Evolutionary conservation across 306 rosid genomes (phyloP).

Genomic region (Prunus salicina): DNA sequence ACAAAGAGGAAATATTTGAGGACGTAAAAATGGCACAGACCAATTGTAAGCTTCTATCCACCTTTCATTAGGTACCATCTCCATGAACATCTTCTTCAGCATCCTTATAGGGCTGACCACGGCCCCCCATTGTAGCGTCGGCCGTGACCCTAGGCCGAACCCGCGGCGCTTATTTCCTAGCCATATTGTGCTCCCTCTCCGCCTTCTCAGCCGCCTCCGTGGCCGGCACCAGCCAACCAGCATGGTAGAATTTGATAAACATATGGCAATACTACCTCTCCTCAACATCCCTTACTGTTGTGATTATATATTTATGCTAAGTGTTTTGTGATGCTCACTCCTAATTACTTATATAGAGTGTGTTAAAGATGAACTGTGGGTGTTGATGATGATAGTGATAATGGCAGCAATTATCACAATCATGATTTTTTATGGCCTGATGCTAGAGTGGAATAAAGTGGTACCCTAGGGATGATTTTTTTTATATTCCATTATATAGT

Average conservation of each 20-base stretch:
- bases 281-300: slow-evolving; percentile 44
- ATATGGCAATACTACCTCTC: slow-evolving; percentile 42
- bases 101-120: slow-evolving; percentile 57
- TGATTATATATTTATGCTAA: not conserved
- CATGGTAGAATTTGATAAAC: slow-evolving; percentile 48
- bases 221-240: slow-evolving; percentile 60
- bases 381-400: slow-evolving; percentile 53
- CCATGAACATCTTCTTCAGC: slow-evolving; percentile 70
- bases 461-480: slow-evolving; percentile 22
- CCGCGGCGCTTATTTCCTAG: slow-evolving; percentile 74
- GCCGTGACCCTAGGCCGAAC: slow-evolving; percentile 58
- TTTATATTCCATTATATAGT: slow-evolving; percentile 19
- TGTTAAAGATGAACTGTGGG: slow-evolving; percentile 37
- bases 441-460: slow-evolving; percentile 52
- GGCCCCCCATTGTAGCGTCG: slow-evolving; percentile 65
- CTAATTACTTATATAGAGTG: slow-evolving; percentile 38
- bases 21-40: slow-evolving; percentile 74
- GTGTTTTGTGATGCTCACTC: slow-evolving; percentile 2
- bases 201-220: slow-evolving; percentile 44
- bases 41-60: slow-evolving; percentile 66
- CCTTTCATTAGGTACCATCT: slow-evolving; percentile 58
- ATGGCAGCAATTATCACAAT: slow-evolving; percentile 74
- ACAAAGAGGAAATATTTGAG: slow-evolving; percentile 81
- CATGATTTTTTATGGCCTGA: slow-evolving; percentile 53
- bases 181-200: slow-evolving; percentile 60